Evolutionary conservation across 768 basidiomycete species (phyloP).

Genomic region (Butyriboletus loyo): DNA sequence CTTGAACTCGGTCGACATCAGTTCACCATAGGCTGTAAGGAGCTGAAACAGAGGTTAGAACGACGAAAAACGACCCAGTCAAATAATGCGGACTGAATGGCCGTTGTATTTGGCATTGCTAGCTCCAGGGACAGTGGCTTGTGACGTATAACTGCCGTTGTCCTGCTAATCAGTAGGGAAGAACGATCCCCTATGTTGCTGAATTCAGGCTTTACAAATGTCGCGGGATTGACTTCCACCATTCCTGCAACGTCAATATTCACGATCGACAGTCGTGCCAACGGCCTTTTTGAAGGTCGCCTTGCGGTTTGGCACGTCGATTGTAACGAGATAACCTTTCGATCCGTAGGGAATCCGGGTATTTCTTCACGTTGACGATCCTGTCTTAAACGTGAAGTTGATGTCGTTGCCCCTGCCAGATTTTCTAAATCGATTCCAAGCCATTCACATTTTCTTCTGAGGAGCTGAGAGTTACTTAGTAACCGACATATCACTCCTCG

Average conservation of each 20-base stretch:
- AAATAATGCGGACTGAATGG: slow-evolving; percentile 63
- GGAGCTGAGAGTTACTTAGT: slow-evolving; percentile 48
- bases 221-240: slow-evolving; percentile 82
- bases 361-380: slow-evolving; percentile 94
- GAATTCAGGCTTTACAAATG: slow-evolving; percentile 74
- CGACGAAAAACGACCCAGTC: not conserved
- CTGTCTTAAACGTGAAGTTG: slow-evolving; percentile 78
- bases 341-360: slow-evolving; percentile 79
- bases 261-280: slow-evolving; percentile 62
- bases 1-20: slow-evolving; percentile 92
- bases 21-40: slow-evolving; percentile 75
- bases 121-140: slow-evolving; percentile 85
- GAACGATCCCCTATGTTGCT: slow-evolving; percentile 92
- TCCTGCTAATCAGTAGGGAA: slow-evolving; percentile 92
- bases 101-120: slow-evolving; percentile 78
- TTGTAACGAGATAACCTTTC: slow-evolving; percentile 75
- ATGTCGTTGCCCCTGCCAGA: slow-evolving; percentile 58
- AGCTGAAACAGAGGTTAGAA: slow-evolving; percentile 42
- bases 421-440: slow-evolving; percentile 74
- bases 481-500: not conserved
- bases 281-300: slow-evolving; percentile 86
- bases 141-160: slow-evolving; percentile 91
- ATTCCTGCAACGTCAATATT: slow-evolving; percentile 84
- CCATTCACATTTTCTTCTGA: slow-evolving; percentile 97
- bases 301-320: slow-evolving; percentile 66